Percentiles rank a stretch among this genome's conserved stretches.
phyloP scores from a whole-genome alignment of 169 alveolate species.

The Babesia sp. region DNA sequence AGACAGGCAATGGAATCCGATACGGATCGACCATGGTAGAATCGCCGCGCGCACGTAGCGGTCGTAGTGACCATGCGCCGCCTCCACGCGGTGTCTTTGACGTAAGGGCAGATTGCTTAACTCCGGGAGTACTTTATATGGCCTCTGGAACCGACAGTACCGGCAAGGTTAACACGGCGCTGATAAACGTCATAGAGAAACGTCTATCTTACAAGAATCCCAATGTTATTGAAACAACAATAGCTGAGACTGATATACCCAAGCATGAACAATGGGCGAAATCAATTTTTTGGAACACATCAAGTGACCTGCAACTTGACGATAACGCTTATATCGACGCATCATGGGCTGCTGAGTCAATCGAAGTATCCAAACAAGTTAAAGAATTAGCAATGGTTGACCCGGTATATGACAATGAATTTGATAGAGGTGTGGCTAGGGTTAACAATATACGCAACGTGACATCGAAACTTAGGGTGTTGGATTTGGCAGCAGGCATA shows the following conservation, averaged over 20 bases:
- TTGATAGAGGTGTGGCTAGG: neutral
- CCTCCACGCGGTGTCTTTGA: slow-evolving; percentile 28
- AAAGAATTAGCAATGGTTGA: neutral
- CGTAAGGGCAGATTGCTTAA: slow-evolving; percentile 15
- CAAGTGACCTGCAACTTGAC: slow-evolving; percentile 37
- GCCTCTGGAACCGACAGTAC: slow-evolving; percentile 22
- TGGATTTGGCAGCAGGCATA: slow-evolving; percentile 54
- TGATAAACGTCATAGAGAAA: slow-evolving; percentile 4
- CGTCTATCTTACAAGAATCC: neutral
- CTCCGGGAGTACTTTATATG: slow-evolving; percentile 20
- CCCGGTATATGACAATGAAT: neutral
- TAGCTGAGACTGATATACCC: neutral
- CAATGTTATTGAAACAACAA: neutral
- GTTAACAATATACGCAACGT: neutral
- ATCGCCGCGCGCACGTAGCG: neutral
- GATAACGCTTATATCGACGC: slow-evolving; percentile 55
- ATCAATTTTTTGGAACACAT: slow-evolving; percentile 26
- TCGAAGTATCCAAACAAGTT: slow-evolving; percentile 24
- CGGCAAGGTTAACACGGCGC: slow-evolving; percentile 5
- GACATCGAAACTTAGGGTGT: neutral
- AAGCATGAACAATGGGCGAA: neutral
- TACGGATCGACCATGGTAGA: neutral
- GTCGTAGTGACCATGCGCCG: slow-evolving; percentile 1
- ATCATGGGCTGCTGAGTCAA: slow-evolving; percentile 64
- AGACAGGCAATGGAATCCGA: neutral